Evolutionary conservation across 2,329 filamentous ascomycete genomes (phyloP).

Genomic region (Nemania sp.): DNA sequence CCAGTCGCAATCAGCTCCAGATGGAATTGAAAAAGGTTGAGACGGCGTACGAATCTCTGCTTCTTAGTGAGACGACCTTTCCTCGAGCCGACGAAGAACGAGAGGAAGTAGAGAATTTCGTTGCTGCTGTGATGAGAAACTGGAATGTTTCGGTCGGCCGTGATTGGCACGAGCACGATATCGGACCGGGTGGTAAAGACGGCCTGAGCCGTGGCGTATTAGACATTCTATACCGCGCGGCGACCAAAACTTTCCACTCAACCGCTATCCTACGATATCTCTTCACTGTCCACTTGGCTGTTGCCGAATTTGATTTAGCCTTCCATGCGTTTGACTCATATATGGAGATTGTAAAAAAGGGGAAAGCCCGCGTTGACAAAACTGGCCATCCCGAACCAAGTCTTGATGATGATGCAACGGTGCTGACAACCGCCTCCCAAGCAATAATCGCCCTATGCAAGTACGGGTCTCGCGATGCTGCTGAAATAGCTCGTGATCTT

Average conservation of each 20-base stretch:
- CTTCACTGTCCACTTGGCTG: conserved; percentile 86
- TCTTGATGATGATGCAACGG: conserved; percentile 81
- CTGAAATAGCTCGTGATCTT: conserved; percentile 81
- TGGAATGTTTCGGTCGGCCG: conserved; percentile 86
- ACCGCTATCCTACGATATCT: conserved; percentile 87
- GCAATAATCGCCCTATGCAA: conserved; percentile 84
- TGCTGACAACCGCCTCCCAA: conserved; percentile 82
- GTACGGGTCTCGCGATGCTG: conserved; percentile 79
- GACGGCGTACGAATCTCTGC: conserved; percentile 79
- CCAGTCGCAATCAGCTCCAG: conserved; percentile 72
- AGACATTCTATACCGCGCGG: conserved; percentile 89
- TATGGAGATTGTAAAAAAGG: conserved; percentile 85
- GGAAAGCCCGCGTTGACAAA: conserved; percentile 86
- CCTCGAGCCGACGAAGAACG: conserved; percentile 85
- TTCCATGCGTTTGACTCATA: conserved; percentile 94
- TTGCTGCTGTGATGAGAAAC: conserved; percentile 82
- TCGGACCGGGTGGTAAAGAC: conserved; percentile 84
- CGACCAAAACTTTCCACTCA: conserved; percentile 95
- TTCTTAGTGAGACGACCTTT: conserved; percentile 84
- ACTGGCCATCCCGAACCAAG: conserved; percentile 76
- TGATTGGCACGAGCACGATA: conserved; percentile 82
- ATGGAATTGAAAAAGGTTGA: conserved; percentile 85
- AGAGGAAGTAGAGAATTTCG: conserved; percentile 83
- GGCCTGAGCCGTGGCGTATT: conserved; percentile 80
- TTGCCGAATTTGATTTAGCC: conserved; percentile 92